A percentile compares a stretch with the other conserved stretches of the same genome.
These are phyloP conservation scores for Pichia exigua DNA, from an alignment of 805 yeast genomes.

Conservation along the genomic window DNA sequence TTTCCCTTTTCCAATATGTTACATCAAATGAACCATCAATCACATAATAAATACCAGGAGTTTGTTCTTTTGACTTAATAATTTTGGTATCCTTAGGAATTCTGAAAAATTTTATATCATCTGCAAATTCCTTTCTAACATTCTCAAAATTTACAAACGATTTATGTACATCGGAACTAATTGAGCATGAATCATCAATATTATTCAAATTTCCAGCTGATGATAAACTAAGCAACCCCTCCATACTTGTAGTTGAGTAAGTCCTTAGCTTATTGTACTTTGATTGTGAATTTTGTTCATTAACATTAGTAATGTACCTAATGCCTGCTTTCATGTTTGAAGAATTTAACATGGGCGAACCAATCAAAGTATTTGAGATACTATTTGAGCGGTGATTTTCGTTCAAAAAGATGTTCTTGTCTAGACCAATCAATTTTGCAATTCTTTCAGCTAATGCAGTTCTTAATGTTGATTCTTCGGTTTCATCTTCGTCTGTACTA, in stretches of 20 bases:
- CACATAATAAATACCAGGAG: slow-evolving; percentile 73
- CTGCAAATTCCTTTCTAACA: slow-evolving; percentile 52
- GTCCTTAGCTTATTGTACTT: slow-evolving; percentile 13
- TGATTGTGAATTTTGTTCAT: background rate
- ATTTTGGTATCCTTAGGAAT: slow-evolving; percentile 47
- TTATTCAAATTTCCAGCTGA: background rate
- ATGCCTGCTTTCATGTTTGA: slow-evolving; percentile 14
- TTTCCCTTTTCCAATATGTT: slow-evolving; percentile 31
- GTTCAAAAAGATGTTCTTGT: slow-evolving; percentile 21
- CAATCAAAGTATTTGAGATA: slow-evolving; percentile 2
- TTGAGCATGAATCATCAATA: slow-evolving; percentile 9
- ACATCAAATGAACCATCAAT: slow-evolving; percentile 74
- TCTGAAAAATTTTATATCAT: slow-evolving; percentile 47
- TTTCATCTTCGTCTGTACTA: slow-evolving; percentile 54
- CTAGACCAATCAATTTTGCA: slow-evolving; percentile 60
- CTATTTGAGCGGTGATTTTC: background rate
- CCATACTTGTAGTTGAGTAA: slow-evolving; percentile 19
- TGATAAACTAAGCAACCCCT: background rate
- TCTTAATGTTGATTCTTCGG: slow-evolving; percentile 58
- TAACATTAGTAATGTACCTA: slow-evolving; percentile 7
- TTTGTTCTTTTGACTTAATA: slow-evolving; percentile 55
- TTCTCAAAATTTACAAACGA: slow-evolving; percentile 35
- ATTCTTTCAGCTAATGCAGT: slow-evolving; percentile 65
- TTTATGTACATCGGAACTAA: slow-evolving; percentile 15
- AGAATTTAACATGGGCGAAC: slow-evolving; percentile 17